Evolutionary conservation across 2,329 filamentous ascomycete genomes (phyloP), one percentile per base, ranked within the genome.

Genomic region (Dryadomyces quercus-mongolicae): DNA sequence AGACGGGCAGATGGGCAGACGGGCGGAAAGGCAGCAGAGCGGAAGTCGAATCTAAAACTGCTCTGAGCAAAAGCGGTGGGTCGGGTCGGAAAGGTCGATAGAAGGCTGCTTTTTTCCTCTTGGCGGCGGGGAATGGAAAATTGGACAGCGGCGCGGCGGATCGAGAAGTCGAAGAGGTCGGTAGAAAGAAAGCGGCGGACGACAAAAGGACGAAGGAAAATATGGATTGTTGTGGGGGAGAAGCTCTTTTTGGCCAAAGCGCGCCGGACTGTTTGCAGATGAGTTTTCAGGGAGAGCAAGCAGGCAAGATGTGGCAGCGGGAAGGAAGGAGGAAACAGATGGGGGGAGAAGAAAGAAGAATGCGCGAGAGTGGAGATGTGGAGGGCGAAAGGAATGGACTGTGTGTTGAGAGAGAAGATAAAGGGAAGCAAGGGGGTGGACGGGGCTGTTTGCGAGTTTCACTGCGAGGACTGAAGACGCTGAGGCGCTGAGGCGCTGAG

Each of bases 351-450:
- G 36, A 46, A 25, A 46, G 20, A 36, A 22, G 43, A 21, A 44
- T 31, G 49, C 49, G 49, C 38, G 49, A 12, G 50, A 22, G 50
- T 36, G 50, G 50, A 45, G 40, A 22, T 45, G 50, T 34, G 50
- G 40, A 45, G 25, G 50, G 22, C 25, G 42, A 42, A 21, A 15
- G 43, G n/a, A 45, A 22, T 13, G 38, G 21, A 31, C 21, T 18
- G n/a, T 21, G 16, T 31, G n/a, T 25, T 31, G 21, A 44, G 21
- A 44, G 36, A 51, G 34, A 36, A 48, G 43, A 53, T 47, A 48
- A 48, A 48, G 49, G 49, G 34, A 51, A 43, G 49, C 38, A 42
- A 51, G 49, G 49, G 49, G 49, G 49, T 31, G 10, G 49, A 31
- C 36, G 38, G 34, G 48, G 36, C 25, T 44, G 48, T 25, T 42